Evolutionary conservation across 305 asterid species (phyloP), one percentile per base, ranked within the genome.

Genomic region (Fraxinus angustifolia): DNA sequence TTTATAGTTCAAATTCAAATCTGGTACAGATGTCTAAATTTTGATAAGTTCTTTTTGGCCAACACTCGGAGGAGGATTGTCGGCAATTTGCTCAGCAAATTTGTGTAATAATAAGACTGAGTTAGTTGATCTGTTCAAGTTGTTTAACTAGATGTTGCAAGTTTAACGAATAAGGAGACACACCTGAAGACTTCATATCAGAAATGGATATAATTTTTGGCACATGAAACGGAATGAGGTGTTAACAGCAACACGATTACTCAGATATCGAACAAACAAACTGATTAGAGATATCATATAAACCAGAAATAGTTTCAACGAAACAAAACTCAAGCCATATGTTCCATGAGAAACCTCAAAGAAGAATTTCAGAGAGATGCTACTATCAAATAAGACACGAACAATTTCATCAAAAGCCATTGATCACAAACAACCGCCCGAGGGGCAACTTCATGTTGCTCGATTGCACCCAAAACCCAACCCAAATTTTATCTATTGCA

Each of bases 381-480:
- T 7, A 19, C 6, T 62, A 10, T 19, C 71, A 62, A 62, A 23
- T 6, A 19, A 56, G 3, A 17, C 65, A 14, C 23, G 19, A 56
- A 56, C 28, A 6, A 0, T 17, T 5, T 56, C 71, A 62, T 62
- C 16, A 62, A 62, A 62, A 23, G 0, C 33, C 34, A 8, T 21
- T 23, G n/a, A 62, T 62, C 6, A 23, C 2, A 2, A 62, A 62
- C 71, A 36, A 5, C 79, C 2, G 19, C 73, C 80, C 67, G 16
- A 36, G 83, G 79, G 83, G 89, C 89, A 86, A 88, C 90, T 4
- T 5, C 82, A 16, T 82, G 89, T 89, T 89, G 90, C 92, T 78
- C 83, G 48, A 19, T 30, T 62, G 56, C 33, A 31, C 21, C 73
- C 36, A 11, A 34, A 77, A 16, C 31, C 33, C 31, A 4, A 6